Evolutionary conservation across 2,329 filamentous ascomycete genomes (phyloP).

Genomic region (Mycogone perniciosa): DNA sequence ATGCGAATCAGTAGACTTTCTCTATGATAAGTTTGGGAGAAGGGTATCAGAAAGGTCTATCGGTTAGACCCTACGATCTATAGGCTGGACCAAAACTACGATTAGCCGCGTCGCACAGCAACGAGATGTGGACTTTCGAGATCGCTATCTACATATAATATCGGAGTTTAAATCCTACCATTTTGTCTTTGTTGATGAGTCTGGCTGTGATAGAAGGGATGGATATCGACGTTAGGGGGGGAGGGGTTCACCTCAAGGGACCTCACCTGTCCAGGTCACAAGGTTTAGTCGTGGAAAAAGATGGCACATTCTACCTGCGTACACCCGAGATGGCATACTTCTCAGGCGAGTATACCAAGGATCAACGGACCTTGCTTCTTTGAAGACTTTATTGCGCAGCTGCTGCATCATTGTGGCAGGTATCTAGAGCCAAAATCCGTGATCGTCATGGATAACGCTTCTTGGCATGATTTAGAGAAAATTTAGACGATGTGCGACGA

Average conservation of each 20-base stretch:
- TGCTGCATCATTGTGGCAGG: constrained; percentile 25
- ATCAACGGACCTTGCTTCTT: constrained; percentile 23
- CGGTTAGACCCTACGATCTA: constrained; percentile 17
- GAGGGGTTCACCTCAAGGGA: constrained; percentile 22
- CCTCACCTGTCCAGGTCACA: constrained; percentile 20
- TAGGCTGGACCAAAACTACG: constrained; percentile 26
- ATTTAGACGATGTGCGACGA: constrained; percentile 22
- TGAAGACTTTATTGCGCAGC: constrained; percentile 26
- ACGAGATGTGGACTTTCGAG: constrained; percentile 27
- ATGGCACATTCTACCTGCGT: constrained; percentile 23
- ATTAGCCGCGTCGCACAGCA: constrained; percentile 24
- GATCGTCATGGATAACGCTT: constrained; percentile 30
- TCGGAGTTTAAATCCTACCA: constrained; percentile 27
- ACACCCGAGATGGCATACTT: constrained; percentile 22
- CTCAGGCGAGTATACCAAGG: constrained; percentile 22
- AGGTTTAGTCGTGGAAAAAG: constrained; percentile 18
- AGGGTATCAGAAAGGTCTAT: constrained; percentile 15
- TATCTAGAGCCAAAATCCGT: constrained; percentile 29
- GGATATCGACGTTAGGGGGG: constrained; percentile 27
- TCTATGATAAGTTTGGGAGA: constrained; percentile 11
- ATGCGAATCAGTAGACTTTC: constrained; percentile 19
- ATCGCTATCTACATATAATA: constrained; percentile 28
- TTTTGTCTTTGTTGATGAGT: constrained; percentile 31
- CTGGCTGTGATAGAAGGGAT: constrained; percentile 28
- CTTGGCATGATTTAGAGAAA: constrained; percentile 22